Base-by-base conservation (phyloP, 495 filamentous ascomycete genomes). In the Neurospora terricola region DNA sequence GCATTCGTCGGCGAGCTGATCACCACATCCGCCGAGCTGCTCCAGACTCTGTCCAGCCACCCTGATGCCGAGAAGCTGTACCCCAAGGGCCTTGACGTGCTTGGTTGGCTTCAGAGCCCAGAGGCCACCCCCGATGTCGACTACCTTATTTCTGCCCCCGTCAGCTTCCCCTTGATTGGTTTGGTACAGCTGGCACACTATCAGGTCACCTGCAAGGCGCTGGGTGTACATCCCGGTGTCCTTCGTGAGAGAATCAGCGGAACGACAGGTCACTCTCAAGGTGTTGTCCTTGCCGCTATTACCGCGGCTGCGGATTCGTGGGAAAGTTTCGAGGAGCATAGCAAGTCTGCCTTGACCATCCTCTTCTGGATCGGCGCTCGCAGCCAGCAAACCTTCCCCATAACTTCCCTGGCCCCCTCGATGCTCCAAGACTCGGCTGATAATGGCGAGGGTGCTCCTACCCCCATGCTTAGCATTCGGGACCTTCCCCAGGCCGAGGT, bases 321-420 rank as follows among this genome's bases (percentile, higher is more conserved):
- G 96, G 92, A 96, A 73, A 92, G 91, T 2, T 98, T 96, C 77
- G 88, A 92, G 43, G 88, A 91, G 77, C 87, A 91, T 39, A 86
- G 93, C 40, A 91, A 87, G 70, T 87, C 92, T 77, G 91, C 94
- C 2, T 84, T 99, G 72, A 96, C 91, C 8, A 91, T 96, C 73
- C 91, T 99, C n/a, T 99, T 99, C 85, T 99, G 96, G 96, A 98
- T 99, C 75, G 96, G 96, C 75, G 89, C 94, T n/a, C 92, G 96
- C 75, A 97, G 95, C 80, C 96, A 99, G 79, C 96, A 99, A 80
- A 94, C 94, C 1, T 99, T 97, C 78, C 96, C 96, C 66, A 90
- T 90, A 70, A 98, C 96, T 3, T 98, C 96, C 2, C 86, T 99
- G 71, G 91, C 94, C n/a, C 96, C 96, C 1, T 89, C 88, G 2